These are phyloP conservation scores for Aspergillus sp. DNA, from an alignment of 2,329 filamentous ascomycete genomes.

Conservation along the genomic window DNA sequence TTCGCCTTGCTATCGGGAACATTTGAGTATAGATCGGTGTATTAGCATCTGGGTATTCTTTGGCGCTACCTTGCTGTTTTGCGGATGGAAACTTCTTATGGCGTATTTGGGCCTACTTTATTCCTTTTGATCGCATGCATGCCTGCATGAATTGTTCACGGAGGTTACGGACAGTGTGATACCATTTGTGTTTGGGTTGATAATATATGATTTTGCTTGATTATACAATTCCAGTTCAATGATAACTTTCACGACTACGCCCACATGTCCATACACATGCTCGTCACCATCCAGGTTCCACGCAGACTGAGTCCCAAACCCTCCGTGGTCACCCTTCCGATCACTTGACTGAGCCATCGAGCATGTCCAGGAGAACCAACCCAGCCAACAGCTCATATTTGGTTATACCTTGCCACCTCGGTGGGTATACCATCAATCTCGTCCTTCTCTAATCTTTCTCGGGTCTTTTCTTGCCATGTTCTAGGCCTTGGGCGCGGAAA, in stretches of 20 bases:
- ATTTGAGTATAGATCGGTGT: not conserved
- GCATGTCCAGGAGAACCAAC: not conserved
- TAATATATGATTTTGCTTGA: constrained; percentile 1
- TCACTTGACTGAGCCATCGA: not conserved
- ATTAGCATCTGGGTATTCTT: constrained; percentile 1
- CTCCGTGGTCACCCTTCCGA: not conserved
- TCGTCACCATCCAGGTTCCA: not conserved
- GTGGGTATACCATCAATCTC: not conserved
- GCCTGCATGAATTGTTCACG: constrained; percentile 1
- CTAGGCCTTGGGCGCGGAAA: not conserved
- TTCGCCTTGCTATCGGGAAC: not conserved
- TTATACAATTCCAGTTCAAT: not conserved
- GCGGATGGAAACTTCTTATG: not conserved
- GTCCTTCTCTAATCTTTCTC: not conserved
- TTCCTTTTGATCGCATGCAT: not conserved
- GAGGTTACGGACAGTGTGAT: constrained; percentile 6
- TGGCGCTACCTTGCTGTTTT: not conserved
- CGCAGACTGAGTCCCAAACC: not conserved
- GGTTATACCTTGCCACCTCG: not conserved
- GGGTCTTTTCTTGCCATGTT: not conserved
- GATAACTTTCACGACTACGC: not conserved
- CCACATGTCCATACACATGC: not conserved
- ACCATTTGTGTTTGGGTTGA: constrained; percentile 6
- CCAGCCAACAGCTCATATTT: not conserved
- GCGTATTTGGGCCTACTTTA: not conserved